Conservation (phyloP, 2,329 filamentous ascomycete genomes). For the Colletotrichum liaoningense region DNA sequence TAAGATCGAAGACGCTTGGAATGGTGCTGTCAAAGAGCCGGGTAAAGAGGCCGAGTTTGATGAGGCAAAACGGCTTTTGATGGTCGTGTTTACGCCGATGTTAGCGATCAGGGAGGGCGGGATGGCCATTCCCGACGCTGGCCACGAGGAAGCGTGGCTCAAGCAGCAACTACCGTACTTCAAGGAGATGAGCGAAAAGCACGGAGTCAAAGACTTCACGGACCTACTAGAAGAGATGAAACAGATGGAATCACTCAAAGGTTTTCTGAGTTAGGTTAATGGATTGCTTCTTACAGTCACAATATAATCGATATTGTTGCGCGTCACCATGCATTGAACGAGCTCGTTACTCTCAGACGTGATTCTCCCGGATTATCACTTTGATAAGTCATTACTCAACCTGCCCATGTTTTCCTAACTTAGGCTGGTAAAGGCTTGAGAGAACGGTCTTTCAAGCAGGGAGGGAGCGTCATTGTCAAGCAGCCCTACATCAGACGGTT, state of each 20-base stretch:
- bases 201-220: neutral
- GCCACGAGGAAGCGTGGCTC: constrained; percentile 7
- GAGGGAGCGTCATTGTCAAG: too few species aligned
- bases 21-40: neutral
- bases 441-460: too few species aligned
- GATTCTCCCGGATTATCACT: too few species aligned
- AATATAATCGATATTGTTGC: too few species aligned
- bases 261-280: neutral
- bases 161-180: constrained; percentile 5
- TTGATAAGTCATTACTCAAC: too few species aligned
- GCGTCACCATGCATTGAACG: too few species aligned
- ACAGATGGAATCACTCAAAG: neutral
- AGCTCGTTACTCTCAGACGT: too few species aligned
- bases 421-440: neutral
- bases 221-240: neutral
- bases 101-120: constrained; percentile 6
- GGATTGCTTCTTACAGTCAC: too few species aligned
- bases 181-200: constrained; percentile 1
- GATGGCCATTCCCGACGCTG: constrained; percentile 10
- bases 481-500: neutral
- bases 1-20: constrained; percentile 5
- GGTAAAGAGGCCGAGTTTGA: neutral
- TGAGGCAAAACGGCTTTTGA: neutral
- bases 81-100: constrained; percentile 13
- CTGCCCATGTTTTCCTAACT: too few species aligned